phyloP scores from a whole-genome alignment of 2,329 filamentous ascomycete genomes.

The Mycosphaerella arachidis region DNA sequence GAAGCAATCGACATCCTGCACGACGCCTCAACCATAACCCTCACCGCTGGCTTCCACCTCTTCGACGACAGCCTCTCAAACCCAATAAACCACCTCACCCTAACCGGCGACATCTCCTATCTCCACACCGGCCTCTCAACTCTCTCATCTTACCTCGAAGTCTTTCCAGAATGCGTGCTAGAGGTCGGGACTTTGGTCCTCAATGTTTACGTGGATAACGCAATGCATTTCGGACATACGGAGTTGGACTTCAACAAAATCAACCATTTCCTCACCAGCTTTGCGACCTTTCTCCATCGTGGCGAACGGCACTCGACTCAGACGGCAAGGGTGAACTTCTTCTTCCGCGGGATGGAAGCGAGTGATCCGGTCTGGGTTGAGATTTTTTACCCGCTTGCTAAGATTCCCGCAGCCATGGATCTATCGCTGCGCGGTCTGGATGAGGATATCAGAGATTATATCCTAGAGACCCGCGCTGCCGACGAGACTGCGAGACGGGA shows the following conservation, averaged over 20 bases:
- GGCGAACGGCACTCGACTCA: neutral
- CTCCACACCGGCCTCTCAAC: neutral
- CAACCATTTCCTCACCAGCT: neutral
- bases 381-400: neutral
- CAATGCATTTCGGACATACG: neutral
- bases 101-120: neutral
- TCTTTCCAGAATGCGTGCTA: neutral
- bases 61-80: neutral
- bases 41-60: neutral
- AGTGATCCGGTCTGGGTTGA: neutral
- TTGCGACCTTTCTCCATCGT: neutral
- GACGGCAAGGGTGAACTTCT: neutral
- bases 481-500: neutral
- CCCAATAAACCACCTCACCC: neutral
- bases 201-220: neutral
- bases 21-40: no score
- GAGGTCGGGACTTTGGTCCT: neutral
- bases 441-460: neutral
- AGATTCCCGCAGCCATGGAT: neutral
- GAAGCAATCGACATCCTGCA: no score
- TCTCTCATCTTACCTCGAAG: neutral
- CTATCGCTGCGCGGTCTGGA: neutral
- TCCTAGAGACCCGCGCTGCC: neutral
- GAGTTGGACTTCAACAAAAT: neutral
- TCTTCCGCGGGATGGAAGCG: neutral